These are phyloP conservation scores for Microbotryomycetes sp. DNA, from an alignment of 1,284 basidiomycete genomes.

Conservation along the genomic window DNA sequence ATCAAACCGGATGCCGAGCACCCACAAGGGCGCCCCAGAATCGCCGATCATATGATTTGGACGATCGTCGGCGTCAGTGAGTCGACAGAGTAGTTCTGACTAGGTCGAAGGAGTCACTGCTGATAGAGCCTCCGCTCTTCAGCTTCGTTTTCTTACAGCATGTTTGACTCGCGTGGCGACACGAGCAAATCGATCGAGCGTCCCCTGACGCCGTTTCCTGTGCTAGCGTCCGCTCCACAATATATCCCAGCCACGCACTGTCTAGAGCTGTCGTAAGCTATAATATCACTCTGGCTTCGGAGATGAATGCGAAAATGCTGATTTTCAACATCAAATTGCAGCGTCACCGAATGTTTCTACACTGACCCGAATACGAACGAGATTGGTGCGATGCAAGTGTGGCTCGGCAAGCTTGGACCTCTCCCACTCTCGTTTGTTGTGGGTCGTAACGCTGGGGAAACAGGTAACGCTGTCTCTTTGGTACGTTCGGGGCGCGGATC, in stretches of 20 bases:
- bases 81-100: conserved; percentile 46
- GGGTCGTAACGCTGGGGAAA: background rate
- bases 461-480: background rate
- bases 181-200: conserved; percentile 64
- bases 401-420: conserved; percentile 81
- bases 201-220: conserved; percentile 73
- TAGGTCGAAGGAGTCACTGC: conserved; percentile 15
- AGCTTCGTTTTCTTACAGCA: conserved; percentile 91
- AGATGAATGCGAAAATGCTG: conserved; percentile 49
- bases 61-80: conserved; percentile 89
- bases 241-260: conserved; percentile 66
- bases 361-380: conserved; percentile 50
- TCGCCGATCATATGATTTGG: conserved; percentile 92
- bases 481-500: too few relatives aligned
- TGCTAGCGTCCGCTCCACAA: conserved; percentile 68
- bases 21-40: conserved; percentile 66
- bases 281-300: conserved; percentile 64
- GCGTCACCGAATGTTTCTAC: background rate
- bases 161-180: conserved; percentile 78
- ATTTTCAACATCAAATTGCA: too few relatives aligned
- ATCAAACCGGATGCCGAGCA: conserved; percentile 62
- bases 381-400: conserved; percentile 65
- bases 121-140: conserved; percentile 32
- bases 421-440: conserved; percentile 42
- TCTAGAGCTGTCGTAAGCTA: conserved; percentile 57